Evolutionary conservation across 2,329 filamentous ascomycete species (phyloP).

Genomic region (Arachnopeziza araneosa): DNA sequence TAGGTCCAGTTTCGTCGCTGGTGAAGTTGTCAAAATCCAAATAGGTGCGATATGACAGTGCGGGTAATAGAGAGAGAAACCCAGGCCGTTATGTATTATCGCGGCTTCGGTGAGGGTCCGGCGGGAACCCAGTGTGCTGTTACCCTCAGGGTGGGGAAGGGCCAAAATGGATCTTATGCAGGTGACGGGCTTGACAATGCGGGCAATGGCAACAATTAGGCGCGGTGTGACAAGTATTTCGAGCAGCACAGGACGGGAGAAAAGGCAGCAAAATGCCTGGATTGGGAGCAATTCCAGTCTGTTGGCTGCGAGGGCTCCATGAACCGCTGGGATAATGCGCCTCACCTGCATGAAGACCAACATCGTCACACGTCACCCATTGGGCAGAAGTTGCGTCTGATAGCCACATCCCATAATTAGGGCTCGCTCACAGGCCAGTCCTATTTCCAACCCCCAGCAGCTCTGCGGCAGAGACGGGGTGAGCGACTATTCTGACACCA

Average conservation of each 20-base stretch:
- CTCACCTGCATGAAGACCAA: not conserved
- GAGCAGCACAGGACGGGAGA: conserved; percentile 17
- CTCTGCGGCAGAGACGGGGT: conserved; percentile 5
- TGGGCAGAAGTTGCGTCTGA: not conserved
- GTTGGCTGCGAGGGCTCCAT: not conserved
- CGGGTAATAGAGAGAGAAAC: not conserved
- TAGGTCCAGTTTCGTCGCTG: not conserved
- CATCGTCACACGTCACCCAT: not conserved
- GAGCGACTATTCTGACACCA: conserved; percentile 8
- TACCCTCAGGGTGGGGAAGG: conserved; percentile 6
- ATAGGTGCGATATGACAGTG: not conserved
- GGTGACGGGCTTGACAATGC: conserved; percentile 23
- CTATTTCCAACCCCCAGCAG: conserved; percentile 3
- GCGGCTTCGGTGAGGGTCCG: not conserved
- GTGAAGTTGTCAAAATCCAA: not conserved
- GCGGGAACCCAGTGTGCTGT: not conserved
- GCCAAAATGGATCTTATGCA: conserved; percentile 20
- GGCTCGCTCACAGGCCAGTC: not conserved
- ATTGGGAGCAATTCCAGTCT: not conserved
- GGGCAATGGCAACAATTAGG: conserved; percentile 21
- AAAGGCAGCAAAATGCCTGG: conserved; percentile 5
- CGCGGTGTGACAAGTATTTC: conserved; percentile 23
- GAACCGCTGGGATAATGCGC: not conserved
- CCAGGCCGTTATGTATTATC: conserved; percentile 13
- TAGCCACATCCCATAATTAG: not conserved